Percentiles rank a stretch among this genome's conserved stretches.
Conservation (phyloP, 768 basidiomycete genomes). For the Exidia glandulosa region DNA sequence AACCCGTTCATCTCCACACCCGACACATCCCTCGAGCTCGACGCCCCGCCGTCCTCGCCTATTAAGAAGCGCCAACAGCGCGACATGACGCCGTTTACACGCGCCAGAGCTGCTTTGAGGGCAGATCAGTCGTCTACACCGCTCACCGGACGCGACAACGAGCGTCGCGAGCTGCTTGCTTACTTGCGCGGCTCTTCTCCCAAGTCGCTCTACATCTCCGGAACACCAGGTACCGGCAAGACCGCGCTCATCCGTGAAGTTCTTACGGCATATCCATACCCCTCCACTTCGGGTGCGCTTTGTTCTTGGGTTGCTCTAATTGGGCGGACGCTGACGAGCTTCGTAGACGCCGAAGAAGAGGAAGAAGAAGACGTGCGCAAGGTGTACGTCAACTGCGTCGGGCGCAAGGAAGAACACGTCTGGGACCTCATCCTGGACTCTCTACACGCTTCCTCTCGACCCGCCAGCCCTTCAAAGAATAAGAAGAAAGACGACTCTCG, state of each 20-base stretch:
- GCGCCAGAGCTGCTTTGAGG: conserved; percentile 60
- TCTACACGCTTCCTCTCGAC: conserved; percentile 20
- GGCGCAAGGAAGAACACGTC: conserved; percentile 39
- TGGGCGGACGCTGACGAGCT: no score
- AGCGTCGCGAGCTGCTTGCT: conserved; percentile 44
- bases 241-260: conserved; percentile 72
- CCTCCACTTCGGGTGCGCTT: conserved; percentile 11
- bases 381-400: conserved; percentile 66
- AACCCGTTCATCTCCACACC: not conserved
- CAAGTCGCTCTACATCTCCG: conserved; percentile 75
- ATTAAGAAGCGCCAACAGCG: no score
- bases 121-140: conserved; percentile 48
- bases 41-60: not conserved
- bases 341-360: conserved; percentile 27
- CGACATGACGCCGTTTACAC: conserved; percentile 17
- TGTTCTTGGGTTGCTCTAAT: no score
- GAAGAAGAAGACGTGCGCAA: conserved; percentile 26
- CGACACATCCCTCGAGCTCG: not conserved
- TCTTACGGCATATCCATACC: conserved; percentile 17
- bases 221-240: conserved; percentile 88
- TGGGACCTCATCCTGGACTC: conserved; percentile 62
- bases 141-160: conserved; percentile 58
- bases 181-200: conserved; percentile 42
- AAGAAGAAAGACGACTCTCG: conserved; percentile 24
- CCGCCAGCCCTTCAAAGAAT: conserved; percentile 22